Percentiles rank a stretch among this genome's conserved stretches.
phyloP scores from a whole-genome alignment of 2,329 filamentous ascomycete genomes.

The Metarhizium sp. region DNA sequence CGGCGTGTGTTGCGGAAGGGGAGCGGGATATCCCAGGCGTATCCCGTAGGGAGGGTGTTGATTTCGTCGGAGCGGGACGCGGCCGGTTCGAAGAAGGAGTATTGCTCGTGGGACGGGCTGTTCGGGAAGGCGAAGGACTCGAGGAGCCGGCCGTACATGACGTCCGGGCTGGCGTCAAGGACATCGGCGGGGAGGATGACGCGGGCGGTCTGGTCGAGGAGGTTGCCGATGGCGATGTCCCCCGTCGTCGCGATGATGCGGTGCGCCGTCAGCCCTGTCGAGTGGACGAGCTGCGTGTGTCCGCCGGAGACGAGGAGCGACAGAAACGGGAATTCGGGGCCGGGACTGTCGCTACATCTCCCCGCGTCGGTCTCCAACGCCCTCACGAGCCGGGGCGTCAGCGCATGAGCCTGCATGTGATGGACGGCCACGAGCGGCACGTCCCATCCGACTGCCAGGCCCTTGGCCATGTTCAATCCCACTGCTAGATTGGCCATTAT shows the following conservation, averaged over 20 bases:
- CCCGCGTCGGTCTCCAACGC: conserved; percentile 38
- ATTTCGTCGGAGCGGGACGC: conserved; percentile 49
- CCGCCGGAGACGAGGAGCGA: conserved; percentile 86
- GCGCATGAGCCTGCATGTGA: conserved; percentile 94
- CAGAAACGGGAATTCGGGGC: conserved; percentile 70
- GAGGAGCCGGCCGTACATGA: conserved; percentile 73
- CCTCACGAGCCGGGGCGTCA: conserved; percentile 71
- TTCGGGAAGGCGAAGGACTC: conserved; percentile 68
- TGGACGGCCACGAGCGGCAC: conserved; percentile 79
- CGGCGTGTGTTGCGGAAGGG: conserved; percentile 51
- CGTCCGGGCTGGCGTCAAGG: conserved; percentile 44
- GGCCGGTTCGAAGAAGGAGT: conserved; percentile 48
- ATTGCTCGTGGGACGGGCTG: conserved; percentile 20
- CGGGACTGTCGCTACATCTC: conserved; percentile 5
- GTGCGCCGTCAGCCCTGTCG: conserved; percentile 58
- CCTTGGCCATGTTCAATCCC: conserved; percentile 79
- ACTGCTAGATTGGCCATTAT: conserved; percentile 72
- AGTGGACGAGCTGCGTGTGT: conserved; percentile 79
- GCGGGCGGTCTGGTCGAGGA: conserved; percentile 80
- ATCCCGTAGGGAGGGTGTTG: conserved; percentile 26
- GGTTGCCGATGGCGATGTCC: conserved; percentile 86
- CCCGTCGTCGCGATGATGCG: conserved; percentile 59
- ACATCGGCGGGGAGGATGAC: conserved; percentile 57
- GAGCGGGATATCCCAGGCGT: conserved; percentile 56
- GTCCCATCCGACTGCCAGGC: conserved; percentile 72